Conservation (phyloP, 345 rosid species). For the Dimocarpus longan region DNA sequence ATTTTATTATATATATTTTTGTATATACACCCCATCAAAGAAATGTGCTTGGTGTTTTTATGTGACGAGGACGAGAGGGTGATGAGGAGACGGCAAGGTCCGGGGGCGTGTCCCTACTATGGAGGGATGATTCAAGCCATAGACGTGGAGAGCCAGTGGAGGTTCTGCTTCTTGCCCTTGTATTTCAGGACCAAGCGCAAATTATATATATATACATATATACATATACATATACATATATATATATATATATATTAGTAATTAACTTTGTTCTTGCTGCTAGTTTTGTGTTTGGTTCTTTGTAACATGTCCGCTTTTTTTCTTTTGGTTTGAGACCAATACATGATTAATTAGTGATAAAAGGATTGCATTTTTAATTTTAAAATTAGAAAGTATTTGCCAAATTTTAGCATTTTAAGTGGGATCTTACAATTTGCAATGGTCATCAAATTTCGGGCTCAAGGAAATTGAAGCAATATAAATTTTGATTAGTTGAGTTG, state of each 20-base stretch:
- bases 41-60: conserved; percentile 89
- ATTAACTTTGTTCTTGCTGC: no score
- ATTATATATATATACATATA: conserved; percentile 33
- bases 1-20: no score
- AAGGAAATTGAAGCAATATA: no score
- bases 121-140: conserved; percentile 76
- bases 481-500: no score
- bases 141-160: conserved; percentile 79
- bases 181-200: conserved; percentile 61
- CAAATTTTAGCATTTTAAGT: no score
- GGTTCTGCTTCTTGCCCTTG: conserved; percentile 84
- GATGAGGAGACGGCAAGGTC: conserved; percentile 63
- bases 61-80: conserved; percentile 91
- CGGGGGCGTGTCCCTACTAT: conserved; percentile 87
- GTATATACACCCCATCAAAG: no score
- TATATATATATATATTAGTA: background rate
- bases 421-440: no score
- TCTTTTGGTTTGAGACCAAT: no score
- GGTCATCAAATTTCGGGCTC: no score
- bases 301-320: background rate
- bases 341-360: no score
- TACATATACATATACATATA: conserved; percentile 38
- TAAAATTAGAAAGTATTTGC: no score
- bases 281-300: background rate
- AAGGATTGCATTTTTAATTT: no score